Base-by-base conservation (phyloP, 345 rosid genomes). In the Odontarrhena argentea region DNA sequence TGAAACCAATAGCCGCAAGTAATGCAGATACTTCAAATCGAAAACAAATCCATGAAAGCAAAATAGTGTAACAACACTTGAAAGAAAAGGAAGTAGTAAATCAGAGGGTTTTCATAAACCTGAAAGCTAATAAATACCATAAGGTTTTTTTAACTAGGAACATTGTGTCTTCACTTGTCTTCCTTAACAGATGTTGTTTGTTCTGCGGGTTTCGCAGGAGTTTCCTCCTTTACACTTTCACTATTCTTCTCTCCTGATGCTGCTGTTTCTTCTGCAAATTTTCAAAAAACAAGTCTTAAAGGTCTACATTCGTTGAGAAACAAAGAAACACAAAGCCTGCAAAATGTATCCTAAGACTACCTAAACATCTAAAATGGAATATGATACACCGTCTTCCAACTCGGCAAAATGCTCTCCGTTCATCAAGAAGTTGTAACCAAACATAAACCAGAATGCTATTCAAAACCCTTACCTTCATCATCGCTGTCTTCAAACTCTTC, bases 401-500 rank as follows among this genome's bases (percentile, higher is more conserved):
- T n/a, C 2, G 6, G 6, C 0, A 1, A 44, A 32, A 38, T 6
- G 13, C 10, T 18, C 51, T 60, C 40, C 1, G 9, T 37, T 61
- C 55, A 52, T 37, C 36, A 64, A 55, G 43, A 64, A 15, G 54
- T 10, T 56, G 53, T 36, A 12, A 37, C 51, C 36, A 64, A 38
- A 65, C 65, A 9, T 30, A 15, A 63, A 69, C 67, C 11, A 46
- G 13, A 51, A 50, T 53, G 26, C 13, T 36, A 30, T 14, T 9
- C 25, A 44, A 13, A 43, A 47, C 28, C 7, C n/a, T 76, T 78
- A 91, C 97, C 96, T 78, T 91, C 97, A 65, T 86, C 95, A 70
- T 92, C 98, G 75, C 92, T 89, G 76, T 83, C 96, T 14, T 86
- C 98, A 54, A 84, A 83, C 18, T 86, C 96, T 46, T 78, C 88